phyloP scores from a whole-genome alignment of 2,329 filamentous ascomycete genomes.

The Alternaria consortialis region DNA sequence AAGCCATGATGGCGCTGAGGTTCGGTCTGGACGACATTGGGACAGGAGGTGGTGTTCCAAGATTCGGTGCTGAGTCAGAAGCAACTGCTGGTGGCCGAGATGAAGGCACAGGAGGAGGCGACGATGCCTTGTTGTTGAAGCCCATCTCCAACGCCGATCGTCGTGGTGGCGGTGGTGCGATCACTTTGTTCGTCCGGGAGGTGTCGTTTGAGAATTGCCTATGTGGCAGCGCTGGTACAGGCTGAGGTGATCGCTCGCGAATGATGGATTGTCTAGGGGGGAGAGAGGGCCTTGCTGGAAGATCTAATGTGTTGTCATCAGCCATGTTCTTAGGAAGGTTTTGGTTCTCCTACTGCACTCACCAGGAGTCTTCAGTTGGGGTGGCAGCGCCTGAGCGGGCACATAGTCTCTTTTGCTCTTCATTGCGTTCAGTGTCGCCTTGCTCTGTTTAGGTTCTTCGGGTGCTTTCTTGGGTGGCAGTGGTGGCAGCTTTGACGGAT shows the following conservation, averaged over 20 bases:
- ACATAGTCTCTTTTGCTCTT: slow-evolving; percentile 45
- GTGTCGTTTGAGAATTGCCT: slow-evolving; percentile 21
- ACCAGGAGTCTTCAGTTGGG: slow-evolving; percentile 40
- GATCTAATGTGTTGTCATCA: slow-evolving; percentile 10
- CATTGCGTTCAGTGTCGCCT: slow-evolving; percentile 49
- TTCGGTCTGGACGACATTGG: slow-evolving; percentile 66
- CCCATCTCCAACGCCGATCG: slow-evolving; percentile 58
- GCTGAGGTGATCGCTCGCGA: slow-evolving; percentile 21
- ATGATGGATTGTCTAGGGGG: slow-evolving; percentile 28
- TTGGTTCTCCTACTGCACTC: slow-evolving; percentile 5
- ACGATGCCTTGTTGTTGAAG: slow-evolving; percentile 56
- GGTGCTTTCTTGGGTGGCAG: slow-evolving; percentile 61
- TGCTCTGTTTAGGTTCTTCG: slow-evolving; percentile 53
- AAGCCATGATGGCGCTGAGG: slow-evolving; percentile 63
- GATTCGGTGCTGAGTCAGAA: slow-evolving; percentile 11
- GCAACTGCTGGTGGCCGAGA: slow-evolving; percentile 27
- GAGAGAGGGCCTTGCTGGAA: slow-evolving; percentile 32
- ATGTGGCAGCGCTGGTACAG: slow-evolving; percentile 26
- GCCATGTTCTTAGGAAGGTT: background rate
- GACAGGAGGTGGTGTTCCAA: slow-evolving; percentile 59
- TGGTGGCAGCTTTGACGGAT: slow-evolving; percentile 63
- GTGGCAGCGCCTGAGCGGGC: slow-evolving; percentile 36
- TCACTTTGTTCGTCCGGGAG: slow-evolving; percentile 19
- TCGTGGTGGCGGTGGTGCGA: slow-evolving; percentile 49
- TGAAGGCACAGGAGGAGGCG: slow-evolving; percentile 44